Base-by-base conservation (phyloP, 495 filamentous ascomycete species). In the Apodospora peruviana region DNA sequence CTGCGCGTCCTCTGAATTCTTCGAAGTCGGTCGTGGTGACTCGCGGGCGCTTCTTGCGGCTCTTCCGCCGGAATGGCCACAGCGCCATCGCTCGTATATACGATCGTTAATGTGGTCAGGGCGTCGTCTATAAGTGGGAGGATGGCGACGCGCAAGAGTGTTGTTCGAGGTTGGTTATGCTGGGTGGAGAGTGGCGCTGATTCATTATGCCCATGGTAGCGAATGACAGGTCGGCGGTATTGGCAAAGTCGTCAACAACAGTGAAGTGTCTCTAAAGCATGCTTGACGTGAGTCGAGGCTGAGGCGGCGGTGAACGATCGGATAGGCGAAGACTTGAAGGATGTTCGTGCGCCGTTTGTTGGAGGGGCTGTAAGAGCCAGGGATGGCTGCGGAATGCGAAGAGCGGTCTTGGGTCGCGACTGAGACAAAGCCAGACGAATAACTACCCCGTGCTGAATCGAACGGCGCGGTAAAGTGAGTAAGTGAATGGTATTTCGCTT, bases 31-130 rank as follows among this genome's bases (percentile, higher is more conserved):
- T 51, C 24, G 68, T 67, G 50, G 60, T 69, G 34, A 65, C 61
- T 24, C 63, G 59, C 34, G 66, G 57, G 52, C 68, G 69, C 55
- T 67, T 72, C 56, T 72, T 67, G 49, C 70, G 68, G 71, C 73
- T 81, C 64, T 75, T 86, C 48, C 84, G 82, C 65, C 85, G 76
- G 65, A 88, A 90, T 27, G 83, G 86, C 86, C 86, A 90, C 71
- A 88, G 71, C 60, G 80, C 79, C 85, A 88, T 88, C 53, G 39
- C 19, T 23, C 10, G 39, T 23, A 2, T 18, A 22, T 7, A 2
- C 1, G 10, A n/a, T n/a, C n/a, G n/a, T n/a, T n/a, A n/a, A n/a
- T n/a, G n/a, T 23, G 21, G 2, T 20, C 18, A 3, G 20, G 7
- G 47, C n/a, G 3, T 11, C 14, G 38, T 37, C 48, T 51, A 51